Conservation (phyloP, 1,284 basidiomycete genomes). For the Cryptococcus hybrid region DNA sequence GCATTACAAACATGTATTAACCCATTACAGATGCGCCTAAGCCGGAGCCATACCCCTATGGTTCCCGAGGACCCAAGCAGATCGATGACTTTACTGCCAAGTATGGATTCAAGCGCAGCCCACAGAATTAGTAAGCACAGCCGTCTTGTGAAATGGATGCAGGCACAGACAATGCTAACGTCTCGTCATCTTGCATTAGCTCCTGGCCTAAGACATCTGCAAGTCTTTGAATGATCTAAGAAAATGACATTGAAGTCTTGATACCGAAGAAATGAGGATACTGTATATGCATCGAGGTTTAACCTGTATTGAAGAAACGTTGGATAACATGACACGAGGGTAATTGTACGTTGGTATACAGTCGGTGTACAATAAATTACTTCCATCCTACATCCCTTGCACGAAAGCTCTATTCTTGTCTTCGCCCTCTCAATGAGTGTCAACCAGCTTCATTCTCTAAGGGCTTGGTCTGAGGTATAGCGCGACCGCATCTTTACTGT, state of each 20-base stretch:
- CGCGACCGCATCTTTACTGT: constrained; percentile 4
- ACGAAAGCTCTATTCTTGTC: no score
- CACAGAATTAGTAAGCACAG: constrained; percentile 67
- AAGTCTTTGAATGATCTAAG: constrained; percentile 20
- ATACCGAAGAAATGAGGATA: neutral
- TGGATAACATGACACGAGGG: no score
- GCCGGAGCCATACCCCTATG: constrained; percentile 80
- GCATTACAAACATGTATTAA: neutral
- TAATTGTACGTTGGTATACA: no score
- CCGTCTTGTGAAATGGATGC: neutral
- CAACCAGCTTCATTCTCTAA: neutral
- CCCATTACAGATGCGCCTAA: constrained; percentile 53
- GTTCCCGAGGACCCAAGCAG: constrained; percentile 85
- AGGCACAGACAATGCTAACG: neutral
- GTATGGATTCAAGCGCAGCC: constrained; percentile 73
- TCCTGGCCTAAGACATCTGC: constrained; percentile 37
- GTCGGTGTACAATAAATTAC: no score
- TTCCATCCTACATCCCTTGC: no score
- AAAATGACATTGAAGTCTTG: neutral
- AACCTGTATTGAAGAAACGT: no score
- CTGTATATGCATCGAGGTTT: no score
- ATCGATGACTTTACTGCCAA: constrained; percentile 71
- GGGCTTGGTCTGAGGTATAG: neutral
- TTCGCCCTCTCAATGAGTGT: neutral
- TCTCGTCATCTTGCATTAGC: constrained; percentile 7